Evolutionary conservation across 1,284 basidiomycete species (phyloP), one percentile per base, ranked within the genome.

Genomic region (Marasmius sp.): DNA sequence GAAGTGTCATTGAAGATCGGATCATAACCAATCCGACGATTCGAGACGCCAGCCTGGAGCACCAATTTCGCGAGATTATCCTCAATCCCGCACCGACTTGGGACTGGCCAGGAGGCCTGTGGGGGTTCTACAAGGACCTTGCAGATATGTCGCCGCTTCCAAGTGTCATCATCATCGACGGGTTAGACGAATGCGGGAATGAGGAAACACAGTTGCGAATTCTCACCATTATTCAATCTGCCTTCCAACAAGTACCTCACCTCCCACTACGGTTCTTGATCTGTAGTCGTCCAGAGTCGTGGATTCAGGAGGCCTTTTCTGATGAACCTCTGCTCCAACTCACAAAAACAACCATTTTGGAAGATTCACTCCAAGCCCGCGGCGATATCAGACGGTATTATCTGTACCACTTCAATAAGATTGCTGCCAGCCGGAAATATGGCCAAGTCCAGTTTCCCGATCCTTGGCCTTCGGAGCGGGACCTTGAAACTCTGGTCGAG

Each of bases 381-480:
- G 4, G 50, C 14, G 58, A 59, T 52, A 59, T 59, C 36, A 14
- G 49, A 43, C 2, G 6, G 14, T 51, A 20, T 41, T 33, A 52
- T 12, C 14, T 27, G 6, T 20, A 41, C 33, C 12, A 37, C 14
- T 59, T 59, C 36, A 6, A 9, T 1, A 6, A 38, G n/a, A 58
- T 59, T 22, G 20, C n/a, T 2, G 14, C 37, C 4, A 37, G 47
- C 8, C 36, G 37, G 33, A 33, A 34, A 6, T 20, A 47, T 39
- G 47, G 38, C n/a, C 22, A 37, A 7, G 52, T 39, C 3, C n/a
- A 18, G 22, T 18, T 59, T 14, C 60, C 60, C 16, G 16, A 33
- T 37, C 57, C 52, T 10, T 65, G 64, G 64, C 61, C 64, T 11
- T 38, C 61, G 6, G 16, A 12, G 7, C n/a, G 39, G 16, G 20